Percentiles rank a stretch among this genome's conserved stretches.
Conservation (phyloP, 768 basidiomycete genomes). For the Auricularia cornea region DNA sequence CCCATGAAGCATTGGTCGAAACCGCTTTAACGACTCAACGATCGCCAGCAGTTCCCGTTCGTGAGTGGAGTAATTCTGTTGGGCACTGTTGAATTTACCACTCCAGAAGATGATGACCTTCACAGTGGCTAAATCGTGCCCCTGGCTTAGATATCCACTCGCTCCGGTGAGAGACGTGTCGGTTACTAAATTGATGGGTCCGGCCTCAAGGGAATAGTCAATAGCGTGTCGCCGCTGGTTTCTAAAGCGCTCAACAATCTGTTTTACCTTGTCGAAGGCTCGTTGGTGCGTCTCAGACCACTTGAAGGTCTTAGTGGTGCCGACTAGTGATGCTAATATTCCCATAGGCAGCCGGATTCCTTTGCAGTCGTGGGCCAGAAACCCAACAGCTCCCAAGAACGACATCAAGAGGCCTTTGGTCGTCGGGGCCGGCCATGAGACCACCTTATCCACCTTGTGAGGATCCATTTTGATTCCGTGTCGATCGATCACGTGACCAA, state of each 20-base stretch:
- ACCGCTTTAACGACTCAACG: constrained; percentile 2
- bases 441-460: not conserved
- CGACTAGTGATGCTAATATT: not conserved
- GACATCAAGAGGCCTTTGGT: not conserved
- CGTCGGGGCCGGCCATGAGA: not conserved
- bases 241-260: not conserved
- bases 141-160: constrained; percentile 4
- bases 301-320: not conserved
- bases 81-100: constrained; percentile 11
- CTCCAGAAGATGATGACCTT: constrained; percentile 11
- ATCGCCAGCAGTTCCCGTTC: constrained; percentile 5
- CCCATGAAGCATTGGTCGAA: not conserved
- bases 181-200: constrained; percentile 21
- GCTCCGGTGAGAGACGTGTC: constrained; percentile 6
- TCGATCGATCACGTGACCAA: constrained; percentile 1
- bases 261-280: not conserved
- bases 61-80: constrained; percentile 6
- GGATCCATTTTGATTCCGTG: constrained; percentile 3
- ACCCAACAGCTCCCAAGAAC: constrained; percentile 2
- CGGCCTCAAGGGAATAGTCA: constrained; percentile 6
- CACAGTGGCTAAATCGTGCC: not conserved
- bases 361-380: not conserved
- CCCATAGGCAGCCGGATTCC: not conserved
- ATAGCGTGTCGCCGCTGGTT: not conserved
- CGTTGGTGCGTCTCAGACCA: not conserved